Evolutionary conservation across 176 grass and related monocot species (phyloP).

Genomic region (Musa beccarii): DNA sequence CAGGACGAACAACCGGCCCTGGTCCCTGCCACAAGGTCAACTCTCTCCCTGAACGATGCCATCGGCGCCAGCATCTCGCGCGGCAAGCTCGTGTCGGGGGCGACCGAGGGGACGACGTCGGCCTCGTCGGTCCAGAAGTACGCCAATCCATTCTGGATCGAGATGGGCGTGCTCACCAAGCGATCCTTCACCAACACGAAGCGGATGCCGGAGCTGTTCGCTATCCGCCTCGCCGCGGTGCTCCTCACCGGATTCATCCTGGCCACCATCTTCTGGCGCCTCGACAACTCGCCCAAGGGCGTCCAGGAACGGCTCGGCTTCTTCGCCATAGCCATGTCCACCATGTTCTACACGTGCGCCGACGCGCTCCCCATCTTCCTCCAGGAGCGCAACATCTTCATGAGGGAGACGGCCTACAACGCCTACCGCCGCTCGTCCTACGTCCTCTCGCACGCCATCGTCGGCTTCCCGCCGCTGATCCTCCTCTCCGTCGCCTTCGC

Average conservation of each 20-base stretch:
- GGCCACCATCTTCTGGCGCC: conserved; percentile 70
- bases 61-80: conserved; percentile 72
- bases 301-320: conserved; percentile 84
- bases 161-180: conserved; percentile 64
- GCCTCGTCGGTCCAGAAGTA: conserved; percentile 39
- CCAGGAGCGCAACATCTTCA: conserved; percentile 76
- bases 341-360: conserved; percentile 93
- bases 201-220: conserved; percentile 74
- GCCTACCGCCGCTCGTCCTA: conserved; percentile 85
- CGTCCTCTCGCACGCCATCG: conserved; percentile 83
- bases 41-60: conserved; percentile 66
- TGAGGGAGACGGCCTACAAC: conserved; percentile 87
- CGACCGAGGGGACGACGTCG: conserved; percentile 30
- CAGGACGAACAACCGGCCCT: conserved; percentile 11
- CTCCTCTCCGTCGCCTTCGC: conserved; percentile 77
- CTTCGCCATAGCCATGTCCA: conserved; percentile 97
- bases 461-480: conserved; percentile 74
- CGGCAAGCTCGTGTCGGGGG: conserved; percentile 65
- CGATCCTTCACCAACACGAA: conserved; percentile 58
- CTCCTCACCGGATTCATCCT: conserved; percentile 64
- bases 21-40: not conserved
- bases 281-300: conserved; percentile 72
- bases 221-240: conserved; percentile 53
- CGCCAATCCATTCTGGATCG: conserved; percentile 88
- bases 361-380: conserved; percentile 95